Evolutionary conservation across 1,284 basidiomycete genomes (phyloP), one percentile per base, ranked within the genome.

Genomic region (Cutaneotrichosporon cavernicola): DNA sequence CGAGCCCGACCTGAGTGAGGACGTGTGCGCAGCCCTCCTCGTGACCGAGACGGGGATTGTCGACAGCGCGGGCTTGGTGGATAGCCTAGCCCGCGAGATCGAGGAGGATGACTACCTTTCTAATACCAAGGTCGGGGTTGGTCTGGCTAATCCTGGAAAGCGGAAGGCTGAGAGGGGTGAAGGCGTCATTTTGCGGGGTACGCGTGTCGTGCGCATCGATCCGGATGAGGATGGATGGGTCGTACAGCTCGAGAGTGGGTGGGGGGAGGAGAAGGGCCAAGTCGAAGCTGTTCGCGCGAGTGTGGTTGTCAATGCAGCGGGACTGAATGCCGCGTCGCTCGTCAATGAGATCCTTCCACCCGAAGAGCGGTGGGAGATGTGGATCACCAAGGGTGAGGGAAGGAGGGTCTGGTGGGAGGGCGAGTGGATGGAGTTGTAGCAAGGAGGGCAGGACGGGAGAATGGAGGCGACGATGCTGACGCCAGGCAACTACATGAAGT

Each of bases 1-100:
- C 65, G 96, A 97, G 77, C 94, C 95, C 0, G 86, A 91, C 70
- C 82, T 99, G 1, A 89, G 90, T 0, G 72, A 78, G 2, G 82
- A 87, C 51, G 90, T 97, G 60, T 82, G 83, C 0, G 85, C 84
- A 14, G 92, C 93, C 0, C 79, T 99, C 22, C 88, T 89, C 80
- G 92, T 89, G 64, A 89, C 91, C 4, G 86, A 89, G 70, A 97
- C 96, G 0, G 96, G 96, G 1, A 97, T 99, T 66, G 81, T 99
- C 2, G 90, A 95, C 77, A 91, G 90, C 0, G 93, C 96, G 81
- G 80, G 87, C 5, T 81, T 91, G 56, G 91, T 94, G 86, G 84
- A 87, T 69, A 88, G 85, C 66, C 82, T 97, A 43, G 91, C 92
- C 75, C 85, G 84, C 69, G 91, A 95, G 60, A 87, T 97, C 59